Conservation (phyloP, 2,329 filamentous ascomycete genomes). For the Sclerotinia minor region DNA sequence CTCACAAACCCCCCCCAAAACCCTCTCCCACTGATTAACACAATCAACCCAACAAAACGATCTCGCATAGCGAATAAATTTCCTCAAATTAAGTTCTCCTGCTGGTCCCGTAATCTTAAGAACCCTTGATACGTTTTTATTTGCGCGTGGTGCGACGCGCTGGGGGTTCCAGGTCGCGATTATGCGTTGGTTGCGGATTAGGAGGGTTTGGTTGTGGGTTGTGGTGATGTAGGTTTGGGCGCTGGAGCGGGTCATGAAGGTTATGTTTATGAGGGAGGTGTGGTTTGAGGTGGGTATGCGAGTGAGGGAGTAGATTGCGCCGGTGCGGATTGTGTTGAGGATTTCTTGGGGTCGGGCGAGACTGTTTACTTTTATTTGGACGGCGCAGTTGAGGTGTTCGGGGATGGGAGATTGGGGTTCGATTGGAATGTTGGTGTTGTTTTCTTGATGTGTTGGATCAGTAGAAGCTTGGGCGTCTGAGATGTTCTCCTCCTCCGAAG, state of each 20-base stretch:
- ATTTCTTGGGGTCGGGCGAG: not conserved
- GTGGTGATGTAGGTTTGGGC: not conserved
- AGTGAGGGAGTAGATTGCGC: not conserved
- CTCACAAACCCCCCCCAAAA: not conserved
- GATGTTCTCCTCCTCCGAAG: too few relatives aligned
- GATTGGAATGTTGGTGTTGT: not conserved
- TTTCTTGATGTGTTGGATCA: not conserved
- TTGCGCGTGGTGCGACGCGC: not conserved
- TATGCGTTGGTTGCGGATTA: not conserved
- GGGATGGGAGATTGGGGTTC: not conserved
- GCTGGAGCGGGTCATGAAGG: not conserved
- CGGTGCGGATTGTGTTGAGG: not conserved
- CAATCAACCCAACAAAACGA: not conserved
- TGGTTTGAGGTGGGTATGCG: too few relatives aligned
- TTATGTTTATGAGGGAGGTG: not conserved
- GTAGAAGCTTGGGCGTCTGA: not conserved
- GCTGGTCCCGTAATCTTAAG: not conserved
- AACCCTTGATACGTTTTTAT: not conserved
- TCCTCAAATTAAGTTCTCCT: not conserved
- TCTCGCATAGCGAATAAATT: not conserved
- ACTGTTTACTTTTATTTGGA: not conserved
- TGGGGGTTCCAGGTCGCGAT: not conserved
- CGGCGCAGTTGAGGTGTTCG: not conserved
- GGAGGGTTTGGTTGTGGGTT: not conserved
- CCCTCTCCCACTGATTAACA: not conserved